Evolutionary conservation across 257 asterid genomes (phyloP).

Genomic region (Solanum phureja): DNA sequence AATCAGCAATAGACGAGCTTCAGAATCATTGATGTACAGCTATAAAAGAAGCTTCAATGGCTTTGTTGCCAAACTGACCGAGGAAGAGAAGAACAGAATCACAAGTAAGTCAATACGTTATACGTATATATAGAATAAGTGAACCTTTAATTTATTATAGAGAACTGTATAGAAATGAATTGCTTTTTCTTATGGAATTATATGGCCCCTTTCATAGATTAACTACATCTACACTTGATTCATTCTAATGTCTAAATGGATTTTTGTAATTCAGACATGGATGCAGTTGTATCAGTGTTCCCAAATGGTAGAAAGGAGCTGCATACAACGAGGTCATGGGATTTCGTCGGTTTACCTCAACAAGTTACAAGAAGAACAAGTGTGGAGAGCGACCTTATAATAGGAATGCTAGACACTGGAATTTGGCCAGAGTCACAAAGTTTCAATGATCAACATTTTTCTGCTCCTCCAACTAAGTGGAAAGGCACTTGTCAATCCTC

Average conservation of each 20-base stretch:
- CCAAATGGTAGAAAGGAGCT: neutral
- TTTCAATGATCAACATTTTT: neutral
- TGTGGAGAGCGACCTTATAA: neutral
- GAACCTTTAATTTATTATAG: neutral
- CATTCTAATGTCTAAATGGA: no score
- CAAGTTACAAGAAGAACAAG: neutral
- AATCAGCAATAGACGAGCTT: neutral
- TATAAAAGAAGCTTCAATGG: neutral
- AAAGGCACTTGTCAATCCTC: no score
- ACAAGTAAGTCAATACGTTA: neutral
- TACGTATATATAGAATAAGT: neutral
- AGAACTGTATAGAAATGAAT: neutral
- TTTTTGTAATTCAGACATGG: neutral
- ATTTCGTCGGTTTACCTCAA: neutral
- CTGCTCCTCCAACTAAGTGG: neutral
- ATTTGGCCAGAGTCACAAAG: neutral
- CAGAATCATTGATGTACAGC: neutral
- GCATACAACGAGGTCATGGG: neutral
- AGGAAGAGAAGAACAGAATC: neutral
- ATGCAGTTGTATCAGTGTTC: neutral
- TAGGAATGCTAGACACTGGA: neutral
- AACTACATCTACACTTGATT: neutral
- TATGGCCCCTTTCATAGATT: no score
- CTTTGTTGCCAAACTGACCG: neutral
- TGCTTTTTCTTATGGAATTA: neutral